A percentile compares a stretch with the other conserved stretches of the same genome.
These are phyloP conservation scores for Diaporthe citriasiana DNA, from an alignment of 2,329 filamentous ascomycete genomes.

Conservation along the genomic window DNA sequence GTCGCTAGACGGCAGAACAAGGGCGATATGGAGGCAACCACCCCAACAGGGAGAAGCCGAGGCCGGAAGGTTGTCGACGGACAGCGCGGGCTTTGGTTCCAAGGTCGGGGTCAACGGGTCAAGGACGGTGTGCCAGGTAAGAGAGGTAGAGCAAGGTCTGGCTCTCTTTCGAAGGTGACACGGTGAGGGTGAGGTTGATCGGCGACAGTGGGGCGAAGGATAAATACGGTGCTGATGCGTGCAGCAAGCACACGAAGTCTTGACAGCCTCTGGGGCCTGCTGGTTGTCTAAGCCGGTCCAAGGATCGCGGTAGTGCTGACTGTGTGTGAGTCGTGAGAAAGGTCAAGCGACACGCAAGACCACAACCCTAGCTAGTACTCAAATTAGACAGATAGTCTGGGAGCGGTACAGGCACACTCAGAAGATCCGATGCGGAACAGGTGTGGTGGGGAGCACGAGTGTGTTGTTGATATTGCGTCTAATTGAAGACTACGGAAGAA, in stretches of 20 bases:
- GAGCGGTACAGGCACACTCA: conserved; percentile 16
- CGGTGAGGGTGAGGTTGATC: not conserved
- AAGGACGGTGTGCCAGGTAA: not conserved
- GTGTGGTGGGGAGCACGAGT: not conserved
- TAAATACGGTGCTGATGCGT: conserved; percentile 29
- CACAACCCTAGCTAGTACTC: not conserved
- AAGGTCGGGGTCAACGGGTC: not conserved
- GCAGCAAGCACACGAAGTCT: conserved; percentile 2
- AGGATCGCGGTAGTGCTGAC: conserved; percentile 39
- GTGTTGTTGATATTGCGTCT: conserved; percentile 22
- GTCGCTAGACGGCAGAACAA: not conserved
- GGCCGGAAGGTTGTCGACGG: conserved; percentile 25
- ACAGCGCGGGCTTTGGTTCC: conserved; percentile 10
- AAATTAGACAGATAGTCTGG: conserved; percentile 17
- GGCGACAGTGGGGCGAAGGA: conserved; percentile 15
- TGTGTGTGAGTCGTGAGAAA: conserved; percentile 16
- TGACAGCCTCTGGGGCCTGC: conserved; percentile 21
- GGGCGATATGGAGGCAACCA: not conserved
- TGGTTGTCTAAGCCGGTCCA: conserved; percentile 33
- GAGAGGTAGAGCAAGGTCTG: conserved; percentile 1
- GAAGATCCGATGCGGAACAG: conserved; percentile 13
- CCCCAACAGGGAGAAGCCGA: conserved; percentile 5
- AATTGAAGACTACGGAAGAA: conserved; percentile 23
- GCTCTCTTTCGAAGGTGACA: conserved; percentile 13
- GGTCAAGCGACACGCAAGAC: conserved; percentile 33